Conservation (phyloP, 2,329 filamentous ascomycete genomes). For the Sclerotinia glacialis region DNA sequence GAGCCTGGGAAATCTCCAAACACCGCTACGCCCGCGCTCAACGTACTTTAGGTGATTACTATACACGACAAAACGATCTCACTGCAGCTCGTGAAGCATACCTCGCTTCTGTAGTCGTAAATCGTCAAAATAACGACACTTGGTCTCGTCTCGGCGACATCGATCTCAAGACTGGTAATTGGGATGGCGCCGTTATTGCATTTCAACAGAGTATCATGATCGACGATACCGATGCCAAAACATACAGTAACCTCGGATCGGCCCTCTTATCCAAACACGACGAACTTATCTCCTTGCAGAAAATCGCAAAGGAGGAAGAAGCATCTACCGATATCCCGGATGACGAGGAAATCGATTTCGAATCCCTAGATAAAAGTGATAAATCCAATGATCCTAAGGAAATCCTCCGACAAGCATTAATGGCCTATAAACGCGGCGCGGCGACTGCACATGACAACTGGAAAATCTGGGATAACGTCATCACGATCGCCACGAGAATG, state of each 20-base stretch:
- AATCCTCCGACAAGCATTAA: slow-evolving; percentile 70
- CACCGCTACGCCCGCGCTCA: slow-evolving; percentile 82
- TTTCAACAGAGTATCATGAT: slow-evolving; percentile 80
- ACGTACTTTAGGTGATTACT: slow-evolving; percentile 77
- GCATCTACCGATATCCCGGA: slow-evolving; percentile 20
- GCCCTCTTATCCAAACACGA: slow-evolving; percentile 70
- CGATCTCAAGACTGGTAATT: slow-evolving; percentile 72
- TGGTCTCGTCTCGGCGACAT: slow-evolving; percentile 94
- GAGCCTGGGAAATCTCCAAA: slow-evolving; percentile 83
- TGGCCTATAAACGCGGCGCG: slow-evolving; percentile 84
- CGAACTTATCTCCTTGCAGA: slow-evolving; percentile 45
- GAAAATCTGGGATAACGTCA: slow-evolving; percentile 95
- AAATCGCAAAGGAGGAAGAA: slow-evolving; percentile 39
- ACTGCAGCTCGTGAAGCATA: slow-evolving; percentile 74
- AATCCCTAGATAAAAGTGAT: slow-evolving; percentile 33
- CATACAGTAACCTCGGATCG: slow-evolving; percentile 92
- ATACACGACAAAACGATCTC: slow-evolving; percentile 65
- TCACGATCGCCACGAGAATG: slow-evolving; percentile 79
- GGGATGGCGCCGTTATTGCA: slow-evolving; percentile 74
- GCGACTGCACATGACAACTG: slow-evolving; percentile 79
- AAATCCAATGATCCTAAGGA: slow-evolving; percentile 39
- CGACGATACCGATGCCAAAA: slow-evolving; percentile 85
- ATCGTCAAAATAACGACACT: slow-evolving; percentile 74
- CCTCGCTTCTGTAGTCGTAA: slow-evolving; percentile 70
- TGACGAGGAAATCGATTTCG: slow-evolving; percentile 13